Evolutionary conservation across 768 basidiomycete genomes (phyloP), one percentile per base, ranked within the genome.

Genomic region (Solioccasus polychromus): DNA sequence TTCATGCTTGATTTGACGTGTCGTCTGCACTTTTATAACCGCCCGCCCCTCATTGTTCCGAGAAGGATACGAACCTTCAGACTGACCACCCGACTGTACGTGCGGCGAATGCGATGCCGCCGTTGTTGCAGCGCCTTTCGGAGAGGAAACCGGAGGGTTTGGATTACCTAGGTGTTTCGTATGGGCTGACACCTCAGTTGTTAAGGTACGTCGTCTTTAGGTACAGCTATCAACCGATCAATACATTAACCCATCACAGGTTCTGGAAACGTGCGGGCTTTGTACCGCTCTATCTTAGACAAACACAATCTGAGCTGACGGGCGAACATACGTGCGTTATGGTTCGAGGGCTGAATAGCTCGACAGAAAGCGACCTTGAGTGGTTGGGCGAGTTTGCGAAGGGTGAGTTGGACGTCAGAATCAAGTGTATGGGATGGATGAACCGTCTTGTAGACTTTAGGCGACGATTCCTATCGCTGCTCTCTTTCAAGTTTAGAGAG

Each of bases 391-490:
- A 92, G 60, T 97, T 99, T 66, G 79, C 92, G 15, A 83, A 83
- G 69, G 89, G 89, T 88, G 31, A 20, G 71, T 39, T 35, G 34
- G 4, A 17, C 18, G 15, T 17, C 2, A 17, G n/a, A 9, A 31
- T 31, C 3, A 34, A 34, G 32, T 18, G 11, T 18, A 17, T 11
- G 15, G 12, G 6, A 17, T 34, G 11, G 32, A 8, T 17, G n/a
- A n/a, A n/a, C n/a, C n/a, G n/a, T n/a, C n/a, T n/a, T n/a, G n/a
- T 60, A 94, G 96, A 99, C 68, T 98, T 98, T 73, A 76, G 95
- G 47, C 75, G 82, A 58, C 81, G 96, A 8, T 97, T 98, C 78
- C 68, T 97, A 19, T 77, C 85, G 2, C 70, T 98, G 18, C 74
- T 98, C 10, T 95, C 94, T 1, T 99, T 85, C 71, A 92, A 89